Evolutionary conservation across 352 stramenopile genomes (phyloP).

Genomic region (Phytopythium litorale): DNA sequence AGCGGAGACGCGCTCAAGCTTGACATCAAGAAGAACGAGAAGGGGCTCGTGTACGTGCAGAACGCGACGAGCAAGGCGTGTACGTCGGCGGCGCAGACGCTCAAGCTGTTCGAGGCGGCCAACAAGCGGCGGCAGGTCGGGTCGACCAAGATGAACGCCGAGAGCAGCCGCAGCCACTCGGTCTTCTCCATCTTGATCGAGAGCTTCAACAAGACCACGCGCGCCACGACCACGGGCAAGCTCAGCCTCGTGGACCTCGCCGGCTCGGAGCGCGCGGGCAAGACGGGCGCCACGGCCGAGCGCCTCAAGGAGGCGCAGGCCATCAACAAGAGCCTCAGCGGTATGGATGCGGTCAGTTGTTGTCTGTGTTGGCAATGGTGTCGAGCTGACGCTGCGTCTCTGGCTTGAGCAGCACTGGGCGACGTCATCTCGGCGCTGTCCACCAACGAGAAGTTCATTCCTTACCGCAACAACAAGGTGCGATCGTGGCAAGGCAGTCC

Average conservation of each 20-base stretch:
- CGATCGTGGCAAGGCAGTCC: too few species aligned
- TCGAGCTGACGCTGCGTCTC: background rate
- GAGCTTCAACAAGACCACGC: slow-evolving; percentile 88
- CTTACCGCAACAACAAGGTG: slow-evolving; percentile 92
- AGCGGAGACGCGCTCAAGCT: slow-evolving; percentile 62
- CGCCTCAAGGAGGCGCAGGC: slow-evolving; percentile 85
- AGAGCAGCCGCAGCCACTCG: slow-evolving; percentile 87
- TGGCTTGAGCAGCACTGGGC: slow-evolving; percentile 52
- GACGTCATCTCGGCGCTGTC: slow-evolving; percentile 92
- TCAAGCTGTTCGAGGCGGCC: slow-evolving; percentile 83
- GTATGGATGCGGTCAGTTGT: slow-evolving; percentile 15
- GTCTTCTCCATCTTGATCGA: slow-evolving; percentile 89
- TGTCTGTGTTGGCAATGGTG: background rate
- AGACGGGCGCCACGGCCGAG: slow-evolving; percentile 83
- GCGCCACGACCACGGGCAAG: slow-evolving; percentile 75
- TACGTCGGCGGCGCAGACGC: slow-evolving; percentile 62
- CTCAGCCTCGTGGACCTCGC: slow-evolving; percentile 88
- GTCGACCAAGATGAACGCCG: slow-evolving; percentile 92
- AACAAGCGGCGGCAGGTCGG: slow-evolving; percentile 89
- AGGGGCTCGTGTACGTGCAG: slow-evolving; percentile 90
- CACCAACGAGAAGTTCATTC: slow-evolving; percentile 91
- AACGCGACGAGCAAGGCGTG: slow-evolving; percentile 81
- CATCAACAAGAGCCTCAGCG: slow-evolving; percentile 90
- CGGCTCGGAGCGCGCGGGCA: slow-evolving; percentile 83
- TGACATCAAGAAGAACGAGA: slow-evolving; percentile 93